These are phyloP conservation scores for Saccharomycopsis sp. DNA, from an alignment of 805 yeast species.

Conservation along the genomic window DNA sequence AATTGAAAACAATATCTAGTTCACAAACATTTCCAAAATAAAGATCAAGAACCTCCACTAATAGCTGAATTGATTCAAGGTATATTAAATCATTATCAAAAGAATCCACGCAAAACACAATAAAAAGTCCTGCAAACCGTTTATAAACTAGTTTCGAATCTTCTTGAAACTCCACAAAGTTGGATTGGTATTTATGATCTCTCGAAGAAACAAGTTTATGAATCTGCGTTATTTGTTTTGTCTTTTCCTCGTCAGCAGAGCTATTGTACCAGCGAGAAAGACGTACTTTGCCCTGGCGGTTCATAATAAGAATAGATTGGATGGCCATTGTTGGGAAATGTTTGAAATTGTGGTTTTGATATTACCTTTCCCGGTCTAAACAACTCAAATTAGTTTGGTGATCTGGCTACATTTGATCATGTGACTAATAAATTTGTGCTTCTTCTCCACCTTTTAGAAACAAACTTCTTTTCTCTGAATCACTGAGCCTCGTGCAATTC, in stretches of 20 bases:
- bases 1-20: slow-evolving; percentile 85
- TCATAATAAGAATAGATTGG: slow-evolving; percentile 72
- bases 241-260: slow-evolving; percentile 35
- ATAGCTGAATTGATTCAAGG: slow-evolving; percentile 73
- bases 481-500: too few species aligned
- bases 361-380: too few species aligned
- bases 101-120: slow-evolving; percentile 74
- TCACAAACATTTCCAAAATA: slow-evolving; percentile 90
- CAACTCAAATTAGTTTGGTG: too few species aligned
- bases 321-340: slow-evolving; percentile 66
- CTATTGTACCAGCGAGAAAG: slow-evolving; percentile 68
- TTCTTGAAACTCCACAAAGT: slow-evolving; percentile 63
- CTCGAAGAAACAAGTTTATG: slow-evolving; percentile 74
- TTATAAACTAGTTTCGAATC: slow-evolving; percentile 65
- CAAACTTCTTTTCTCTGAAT: too few species aligned
- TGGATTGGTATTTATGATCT: slow-evolving; percentile 75
- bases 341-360: too few species aligned
- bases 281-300: slow-evolving; percentile 89
- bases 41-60: slow-evolving; percentile 80
- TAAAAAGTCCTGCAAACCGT: slow-evolving; percentile 85
- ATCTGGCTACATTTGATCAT: too few species aligned
- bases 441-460: too few species aligned
- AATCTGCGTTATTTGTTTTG: slow-evolving; percentile 45
- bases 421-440: too few species aligned
- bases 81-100: slow-evolving; percentile 74